These are phyloP conservation scores for Aspergillus pseudonomiae DNA, from an alignment of 2,329 filamentous ascomycete species.

Conservation along the genomic window DNA sequence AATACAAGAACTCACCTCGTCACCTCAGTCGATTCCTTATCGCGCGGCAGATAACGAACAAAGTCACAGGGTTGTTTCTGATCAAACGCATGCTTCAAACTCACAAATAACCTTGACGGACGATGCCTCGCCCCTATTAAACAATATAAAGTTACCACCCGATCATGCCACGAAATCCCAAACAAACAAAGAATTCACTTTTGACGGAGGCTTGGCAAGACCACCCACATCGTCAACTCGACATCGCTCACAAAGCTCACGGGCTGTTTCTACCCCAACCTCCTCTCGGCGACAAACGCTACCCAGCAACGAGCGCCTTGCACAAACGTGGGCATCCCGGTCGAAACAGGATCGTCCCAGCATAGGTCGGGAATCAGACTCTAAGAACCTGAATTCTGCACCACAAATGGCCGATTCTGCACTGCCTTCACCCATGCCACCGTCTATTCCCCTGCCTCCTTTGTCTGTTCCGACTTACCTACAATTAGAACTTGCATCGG, in stretches of 20 bases:
- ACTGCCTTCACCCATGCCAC: constrained; percentile 52
- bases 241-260: constrained; percentile 35
- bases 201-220: constrained; percentile 29
- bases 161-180: constrained; percentile 25
- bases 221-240: constrained; percentile 27
- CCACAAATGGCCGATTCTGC: constrained; percentile 34
- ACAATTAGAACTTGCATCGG: constrained; percentile 65
- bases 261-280: constrained; percentile 43
- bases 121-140: constrained; percentile 25
- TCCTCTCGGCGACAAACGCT: constrained; percentile 34
- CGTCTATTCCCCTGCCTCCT: constrained; percentile 62
- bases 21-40: constrained; percentile 57
- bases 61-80: constrained; percentile 27
- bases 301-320: constrained; percentile 34
- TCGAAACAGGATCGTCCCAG: constrained; percentile 36
- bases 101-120: constrained; percentile 19
- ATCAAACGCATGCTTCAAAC: constrained; percentile 17
- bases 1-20: constrained; percentile 58
- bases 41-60: constrained; percentile 37
- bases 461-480: constrained; percentile 67
- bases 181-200: constrained; percentile 28
- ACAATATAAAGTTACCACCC: constrained; percentile 29
- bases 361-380: constrained; percentile 36
- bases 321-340: constrained; percentile 37
- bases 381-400: constrained; percentile 32